Evolutionary conservation across 768 basidiomycete species (phyloP).

Genomic region (Cyathus striatus): DNA sequence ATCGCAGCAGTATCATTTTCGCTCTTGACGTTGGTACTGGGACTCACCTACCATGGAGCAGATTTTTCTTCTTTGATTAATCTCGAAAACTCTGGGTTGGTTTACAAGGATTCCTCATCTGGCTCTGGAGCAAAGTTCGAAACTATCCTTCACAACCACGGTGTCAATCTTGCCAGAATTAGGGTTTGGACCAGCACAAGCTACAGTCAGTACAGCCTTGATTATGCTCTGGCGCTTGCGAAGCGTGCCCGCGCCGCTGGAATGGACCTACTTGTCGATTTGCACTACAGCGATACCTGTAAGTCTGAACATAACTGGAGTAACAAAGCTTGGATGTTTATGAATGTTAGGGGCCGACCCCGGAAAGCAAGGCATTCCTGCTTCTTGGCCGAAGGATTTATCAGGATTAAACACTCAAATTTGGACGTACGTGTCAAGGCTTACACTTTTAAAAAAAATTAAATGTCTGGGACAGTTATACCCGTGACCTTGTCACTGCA

Average conservation of each 20-base stretch:
- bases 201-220: conserved; percentile 41
- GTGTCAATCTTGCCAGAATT: conserved; percentile 53
- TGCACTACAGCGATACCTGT: conserved; percentile 67
- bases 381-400: conserved; percentile 47
- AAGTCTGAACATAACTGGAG: conserved; percentile 6
- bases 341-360: conserved; percentile 53
- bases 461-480: too few relatives aligned
- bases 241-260: conserved; percentile 53
- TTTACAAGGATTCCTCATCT: conserved; percentile 36
- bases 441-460: too few relatives aligned
- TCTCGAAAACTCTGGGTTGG: conserved; percentile 43
- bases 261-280: conserved; percentile 48
- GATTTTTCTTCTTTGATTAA: conserved; percentile 52
- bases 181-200: conserved; percentile 61
- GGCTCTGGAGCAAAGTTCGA: conserved; percentile 35
- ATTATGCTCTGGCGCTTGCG: conserved; percentile 46
- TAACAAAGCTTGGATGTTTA: neutral
- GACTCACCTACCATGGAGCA: conserved; percentile 46
- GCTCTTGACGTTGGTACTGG: conserved; percentile 17
- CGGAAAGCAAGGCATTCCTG: conserved; percentile 54
- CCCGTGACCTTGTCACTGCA: conserved; percentile 41
- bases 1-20: conserved; percentile 12
- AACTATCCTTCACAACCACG: conserved; percentile 47
- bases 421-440: conserved; percentile 33
- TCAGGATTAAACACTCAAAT: conserved; percentile 52